Percentiles rank a stretch among this genome's conserved stretches.
Evolutionary conservation across 306 rosid genomes (phyloP).

Genomic region (Crataegus laevigata): DNA sequence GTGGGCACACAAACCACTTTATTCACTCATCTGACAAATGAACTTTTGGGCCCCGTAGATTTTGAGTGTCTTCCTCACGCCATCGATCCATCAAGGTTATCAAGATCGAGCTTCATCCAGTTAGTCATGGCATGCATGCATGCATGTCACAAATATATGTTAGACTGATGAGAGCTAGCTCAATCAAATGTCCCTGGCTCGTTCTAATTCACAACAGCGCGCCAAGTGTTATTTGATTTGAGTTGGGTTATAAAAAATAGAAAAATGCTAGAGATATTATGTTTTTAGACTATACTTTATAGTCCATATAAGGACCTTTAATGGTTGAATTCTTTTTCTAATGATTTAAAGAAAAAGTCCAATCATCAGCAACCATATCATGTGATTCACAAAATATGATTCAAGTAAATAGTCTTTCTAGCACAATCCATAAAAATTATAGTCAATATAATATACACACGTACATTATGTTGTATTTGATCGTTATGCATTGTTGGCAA

Average conservation of each 20-base stretch:
- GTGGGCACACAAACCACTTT: constrained; percentile 41
- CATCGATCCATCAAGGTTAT: not conserved
- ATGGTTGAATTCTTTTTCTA: too few relatives aligned
- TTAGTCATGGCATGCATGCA: not conserved
- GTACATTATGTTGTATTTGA: not conserved
- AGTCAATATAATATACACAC: not conserved
- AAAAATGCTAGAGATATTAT: too few relatives aligned
- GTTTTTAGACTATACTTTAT: too few relatives aligned
- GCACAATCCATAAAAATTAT: not conserved
- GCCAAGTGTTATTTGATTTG: not conserved
- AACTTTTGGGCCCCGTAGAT: constrained; percentile 21
- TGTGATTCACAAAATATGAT: too few relatives aligned
- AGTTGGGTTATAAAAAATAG: not conserved
- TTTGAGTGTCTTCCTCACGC: constrained; percentile 54
- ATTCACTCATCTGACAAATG: constrained; percentile 31
- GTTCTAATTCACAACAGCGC: not conserved
- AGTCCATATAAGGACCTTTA: too few relatives aligned
- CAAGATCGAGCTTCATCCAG: not conserved
- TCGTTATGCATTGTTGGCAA: not conserved
- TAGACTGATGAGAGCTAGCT: not conserved
- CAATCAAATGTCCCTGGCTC: not conserved
- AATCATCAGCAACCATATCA: fast-evolving
- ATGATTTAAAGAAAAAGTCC: too few relatives aligned
- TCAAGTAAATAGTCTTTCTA: too few relatives aligned
- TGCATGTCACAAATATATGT: not conserved